Percentiles rank a stretch among this genome's conserved stretches.
phyloP scores from a whole-genome alignment of 2,329 filamentous ascomycete species.

The Pseudocercospora pini-densiflorae region DNA sequence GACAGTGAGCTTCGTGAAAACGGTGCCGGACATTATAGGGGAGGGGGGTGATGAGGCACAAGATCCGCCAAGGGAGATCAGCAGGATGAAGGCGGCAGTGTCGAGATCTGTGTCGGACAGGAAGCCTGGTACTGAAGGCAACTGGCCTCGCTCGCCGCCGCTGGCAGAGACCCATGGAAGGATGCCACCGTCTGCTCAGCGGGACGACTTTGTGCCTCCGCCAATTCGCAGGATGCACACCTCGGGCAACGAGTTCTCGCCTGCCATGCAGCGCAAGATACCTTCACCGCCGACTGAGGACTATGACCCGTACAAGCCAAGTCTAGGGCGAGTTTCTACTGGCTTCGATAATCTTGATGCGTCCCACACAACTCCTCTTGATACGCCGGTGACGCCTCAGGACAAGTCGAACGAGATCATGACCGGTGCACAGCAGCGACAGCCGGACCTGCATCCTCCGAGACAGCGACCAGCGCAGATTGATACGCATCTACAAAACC shows the following conservation, averaged over 20 bases:
- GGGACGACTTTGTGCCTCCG: slow-evolving; percentile 24
- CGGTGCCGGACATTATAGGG: slow-evolving; percentile 79
- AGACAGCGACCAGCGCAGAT: slow-evolving; percentile 21
- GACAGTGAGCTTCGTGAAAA: slow-evolving; percentile 73
- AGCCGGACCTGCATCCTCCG: slow-evolving; percentile 2
- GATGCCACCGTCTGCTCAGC: slow-evolving; percentile 6
- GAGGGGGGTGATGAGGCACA: slow-evolving; percentile 89
- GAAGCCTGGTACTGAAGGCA: slow-evolving; percentile 21
- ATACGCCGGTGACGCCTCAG: slow-evolving; percentile 14
- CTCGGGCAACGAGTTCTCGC: slow-evolving; percentile 33
- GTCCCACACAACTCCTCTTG: slow-evolving; percentile 11
- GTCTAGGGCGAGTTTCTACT: slow-evolving; percentile 33
- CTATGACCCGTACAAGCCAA: slow-evolving; percentile 25
- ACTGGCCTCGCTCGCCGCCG: slow-evolving; percentile 23
- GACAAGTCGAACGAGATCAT: neutral
- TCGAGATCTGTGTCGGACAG: slow-evolving; percentile 36
- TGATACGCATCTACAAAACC: slow-evolving; percentile 19
- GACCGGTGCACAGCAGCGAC: neutral
- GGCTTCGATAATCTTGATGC: slow-evolving; percentile 23
- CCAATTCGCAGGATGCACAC: slow-evolving; percentile 31
- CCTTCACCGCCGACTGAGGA: slow-evolving; percentile 27
- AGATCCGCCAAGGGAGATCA: slow-evolving; percentile 72
- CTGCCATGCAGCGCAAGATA: slow-evolving; percentile 32
- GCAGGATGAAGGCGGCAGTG: slow-evolving; percentile 54
- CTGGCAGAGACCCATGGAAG: slow-evolving; percentile 12